phyloP scores from a whole-genome alignment of 2,329 filamentous ascomycete species.

The Colletotrichum cordylinicola region DNA sequence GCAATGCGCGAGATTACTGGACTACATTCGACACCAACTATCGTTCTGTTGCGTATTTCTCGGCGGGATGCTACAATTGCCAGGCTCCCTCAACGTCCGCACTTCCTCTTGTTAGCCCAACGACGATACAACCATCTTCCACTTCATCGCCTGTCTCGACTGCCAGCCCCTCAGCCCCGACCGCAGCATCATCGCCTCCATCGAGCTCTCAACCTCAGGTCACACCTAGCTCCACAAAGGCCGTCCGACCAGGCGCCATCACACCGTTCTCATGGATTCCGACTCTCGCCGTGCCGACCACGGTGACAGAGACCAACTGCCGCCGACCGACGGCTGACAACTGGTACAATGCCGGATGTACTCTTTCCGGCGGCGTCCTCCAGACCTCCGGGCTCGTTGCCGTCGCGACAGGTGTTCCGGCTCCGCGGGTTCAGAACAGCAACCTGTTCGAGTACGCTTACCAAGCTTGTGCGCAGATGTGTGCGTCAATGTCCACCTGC shows the following conservation, averaged over 20 bases:
- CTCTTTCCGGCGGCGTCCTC: neutral
- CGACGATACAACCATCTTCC: neutral
- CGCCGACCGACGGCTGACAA: neutral
- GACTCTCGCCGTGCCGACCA: neutral
- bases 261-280: neutral
- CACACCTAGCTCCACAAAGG: neutral
- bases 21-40: neutral
- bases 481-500: neutral
- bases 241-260: neutral
- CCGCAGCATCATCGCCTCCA: neutral
- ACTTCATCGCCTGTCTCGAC: neutral
- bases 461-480: conserved; percentile 11
- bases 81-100: neutral
- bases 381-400: neutral
- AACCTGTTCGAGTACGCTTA: neutral
- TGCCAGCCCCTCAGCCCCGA: neutral
- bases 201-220: neutral
- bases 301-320: neutral
- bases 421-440: neutral
- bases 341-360: conserved; percentile 10
- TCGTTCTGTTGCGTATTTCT: neutral
- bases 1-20: neutral
- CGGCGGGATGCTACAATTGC: neutral
- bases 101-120: neutral
- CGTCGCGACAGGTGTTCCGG: neutral